Base-by-base conservation (phyloP, 805 yeast genomes). In the Pichia gijzeniarum region DNA sequence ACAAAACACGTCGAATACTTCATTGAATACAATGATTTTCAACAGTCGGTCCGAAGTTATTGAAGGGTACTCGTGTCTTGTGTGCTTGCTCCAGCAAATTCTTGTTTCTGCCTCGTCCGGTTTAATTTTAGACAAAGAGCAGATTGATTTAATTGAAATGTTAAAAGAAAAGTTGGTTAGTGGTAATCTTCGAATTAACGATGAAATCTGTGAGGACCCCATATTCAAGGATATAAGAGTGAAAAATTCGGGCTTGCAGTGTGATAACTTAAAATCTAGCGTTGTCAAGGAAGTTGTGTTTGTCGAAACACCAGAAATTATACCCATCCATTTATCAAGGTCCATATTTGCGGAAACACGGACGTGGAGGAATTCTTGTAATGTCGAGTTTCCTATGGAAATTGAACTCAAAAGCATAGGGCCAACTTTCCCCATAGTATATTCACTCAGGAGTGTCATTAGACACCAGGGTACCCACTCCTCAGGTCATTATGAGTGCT, bases 401-500 rank as follows among this genome's bases (percentile, higher is more conserved):
- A 54, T 77, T 53, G 55, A 68, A n/a, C 53, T 82, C 46, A 65
- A 70, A 13, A 30, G 27, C 5, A 10, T 5, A 27, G 30, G 21
- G 14, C 22, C 44, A 6, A 32, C 27, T 19, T 35, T 47, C 21
- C 34, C 45, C 1, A 31, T 10, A 14, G 34, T 28, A 3, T 89
- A 86, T 60, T 68, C 69, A 48, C 69, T 93, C 32, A 76, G 73
- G 50, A 84, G 96, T 0, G 68, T 87, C 50, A 79, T 93, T 17
- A 75, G 89, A 52, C 98, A 93, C 60, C 78, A 81, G 38, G 99
- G 99, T 0, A 80, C 91, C 1, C 97, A 90, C 62, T 74, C 80
- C 18, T 76, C 79, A 37, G 98, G 98, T 1, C 98, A 90, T 59
- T 90, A 89, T 60, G 95, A 90, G 56, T 86, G 96, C 55, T 87